Evolutionary conservation across 768 basidiomycete genomes (phyloP), one percentile per base, ranked within the genome.

Genomic region (Cyclocybe cylindracea): DNA sequence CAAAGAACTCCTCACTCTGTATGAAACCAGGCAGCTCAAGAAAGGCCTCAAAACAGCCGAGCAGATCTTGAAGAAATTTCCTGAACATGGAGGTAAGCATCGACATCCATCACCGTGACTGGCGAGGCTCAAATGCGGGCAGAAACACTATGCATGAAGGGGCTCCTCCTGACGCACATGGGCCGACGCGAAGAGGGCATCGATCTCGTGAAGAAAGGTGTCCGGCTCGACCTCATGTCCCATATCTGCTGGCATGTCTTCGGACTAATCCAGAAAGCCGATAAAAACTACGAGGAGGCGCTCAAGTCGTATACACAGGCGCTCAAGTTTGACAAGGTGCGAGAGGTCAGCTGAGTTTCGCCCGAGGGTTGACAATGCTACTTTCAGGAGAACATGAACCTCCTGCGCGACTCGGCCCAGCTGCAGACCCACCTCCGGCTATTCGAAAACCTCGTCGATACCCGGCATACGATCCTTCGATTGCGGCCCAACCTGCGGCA

Each of bases 231-330:
- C 70, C 71, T 91, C 48, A 86, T 82, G 32, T 94, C 92, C 14
- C 94, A 98, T 63, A 98, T 99, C 65, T 89, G 87, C 65, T 98
- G 97, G 95, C 97, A 99, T 70, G 96, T 98, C 57, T 90, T 93
- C 66, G 97, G 94, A 24, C 87, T 99, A 62, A 85, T 97, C 16
- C 90, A 94, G 67, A 93, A 96, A 68, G 88, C 87, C 7, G 91
- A 97, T 67, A 94, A 90, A 70, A 93, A 96, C 64, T 98, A 93
- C 61, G 91, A 92, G 58, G 94, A 95, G 62, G 94, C 97, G 0
- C 78, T 93, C 61, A 91, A 94, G 62, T 94, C 94, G 19, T 98
- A 98, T 69, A 84, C 80, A 2, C 89, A 92, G 73, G 96, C 95
- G 2, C 74, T 95, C 57, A 80, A 82, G 54, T 91, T 90, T 62